Conservation (phyloP, 495 filamentous ascomycete genomes). For the Hyaloscypha variabilis region DNA sequence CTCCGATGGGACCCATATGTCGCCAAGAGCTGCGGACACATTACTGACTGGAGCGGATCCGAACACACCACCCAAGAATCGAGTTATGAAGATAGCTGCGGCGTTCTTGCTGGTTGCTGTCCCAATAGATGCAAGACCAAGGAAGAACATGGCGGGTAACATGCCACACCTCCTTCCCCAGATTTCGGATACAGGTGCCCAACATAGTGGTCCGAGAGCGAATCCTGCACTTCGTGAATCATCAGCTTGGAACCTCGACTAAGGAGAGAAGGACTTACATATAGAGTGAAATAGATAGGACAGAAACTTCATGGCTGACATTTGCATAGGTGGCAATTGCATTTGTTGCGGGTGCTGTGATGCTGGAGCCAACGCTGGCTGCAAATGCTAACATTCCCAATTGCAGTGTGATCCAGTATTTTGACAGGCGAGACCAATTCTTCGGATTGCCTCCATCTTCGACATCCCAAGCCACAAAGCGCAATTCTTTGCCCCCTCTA, state of each 20-base stretch:
- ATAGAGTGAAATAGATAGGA: slow-evolving; percentile 32
- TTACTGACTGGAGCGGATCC: slow-evolving; percentile 40
- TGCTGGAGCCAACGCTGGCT: slow-evolving; percentile 49
- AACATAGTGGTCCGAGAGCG: slow-evolving; percentile 33
- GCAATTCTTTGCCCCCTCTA: slow-evolving; percentile 11
- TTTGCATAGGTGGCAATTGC: slow-evolving; percentile 41
- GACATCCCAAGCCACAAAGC: slow-evolving; percentile 22
- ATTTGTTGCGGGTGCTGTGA: slow-evolving; percentile 46
- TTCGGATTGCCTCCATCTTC: slow-evolving; percentile 42
- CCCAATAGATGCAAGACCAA: slow-evolving; percentile 46
- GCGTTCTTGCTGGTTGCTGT: slow-evolving; percentile 42
- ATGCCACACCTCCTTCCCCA: slow-evolving; percentile 47
- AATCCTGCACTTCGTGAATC: slow-evolving; percentile 41
- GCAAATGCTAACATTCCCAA: slow-evolving; percentile 51
- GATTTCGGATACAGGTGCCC: slow-evolving; percentile 44
- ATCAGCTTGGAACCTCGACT: slow-evolving; percentile 10
- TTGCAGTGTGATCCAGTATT: slow-evolving; percentile 50
- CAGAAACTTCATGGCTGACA: slow-evolving; percentile 31
- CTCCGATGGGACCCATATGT: slow-evolving; percentile 43
- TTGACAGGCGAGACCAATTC: slow-evolving; percentile 47
- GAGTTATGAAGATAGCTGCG: slow-evolving; percentile 33
- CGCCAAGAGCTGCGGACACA: slow-evolving; percentile 47
- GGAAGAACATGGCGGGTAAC: slow-evolving; percentile 46
- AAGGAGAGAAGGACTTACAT: slow-evolving; percentile 23
- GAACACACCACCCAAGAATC: slow-evolving; percentile 39